Percentiles rank a stretch among this genome's conserved stretches.
These are phyloP conservation scores for Fusarium annulatum DNA, from an alignment of 2,329 filamentous ascomycete genomes.

Conservation along the genomic window DNA sequence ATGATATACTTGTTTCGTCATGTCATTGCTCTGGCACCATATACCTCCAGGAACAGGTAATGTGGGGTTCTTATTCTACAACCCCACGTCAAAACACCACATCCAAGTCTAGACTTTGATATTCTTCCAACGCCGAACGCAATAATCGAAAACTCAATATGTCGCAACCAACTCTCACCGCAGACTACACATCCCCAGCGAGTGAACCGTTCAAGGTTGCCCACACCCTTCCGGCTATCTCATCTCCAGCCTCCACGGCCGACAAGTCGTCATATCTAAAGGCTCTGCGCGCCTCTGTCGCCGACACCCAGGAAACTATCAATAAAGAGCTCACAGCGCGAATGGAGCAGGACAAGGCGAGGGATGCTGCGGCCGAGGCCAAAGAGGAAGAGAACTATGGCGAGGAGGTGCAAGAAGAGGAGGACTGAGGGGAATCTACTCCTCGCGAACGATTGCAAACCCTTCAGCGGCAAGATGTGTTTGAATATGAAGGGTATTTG, in stretches of 20 bases:
- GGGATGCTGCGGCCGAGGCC: slow-evolving; percentile 62
- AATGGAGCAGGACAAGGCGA: slow-evolving; percentile 78
- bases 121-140: not conserved
- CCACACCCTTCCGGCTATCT: slow-evolving; percentile 50
- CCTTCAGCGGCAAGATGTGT: slow-evolving; percentile 19
- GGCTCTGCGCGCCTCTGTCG: slow-evolving; percentile 67
- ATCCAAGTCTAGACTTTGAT: slow-evolving; percentile 1
- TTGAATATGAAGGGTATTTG: slow-evolving; percentile 39
- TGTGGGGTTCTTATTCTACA: slow-evolving; percentile 24
- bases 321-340: slow-evolving; percentile 77
- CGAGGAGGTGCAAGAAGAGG: slow-evolving; percentile 81
- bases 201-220: slow-evolving; percentile 60
- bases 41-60: not conserved
- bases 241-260: slow-evolving; percentile 50
- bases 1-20: not conserved
- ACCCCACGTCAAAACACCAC: slow-evolving; percentile 38
- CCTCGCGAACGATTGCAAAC: not conserved
- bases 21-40: not conserved
- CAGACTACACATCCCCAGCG: slow-evolving; percentile 65
- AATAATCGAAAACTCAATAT: slow-evolving; percentile 1
- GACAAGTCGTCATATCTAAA: slow-evolving; percentile 70
- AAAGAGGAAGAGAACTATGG: slow-evolving; percentile 84
- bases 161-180: slow-evolving; percentile 47
- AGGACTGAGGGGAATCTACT: slow-evolving; percentile 46
- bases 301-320: slow-evolving; percentile 70